Evolutionary conservation across 441 rosid species (phyloP).

Genomic region (Bruguiera hainesii): DNA sequence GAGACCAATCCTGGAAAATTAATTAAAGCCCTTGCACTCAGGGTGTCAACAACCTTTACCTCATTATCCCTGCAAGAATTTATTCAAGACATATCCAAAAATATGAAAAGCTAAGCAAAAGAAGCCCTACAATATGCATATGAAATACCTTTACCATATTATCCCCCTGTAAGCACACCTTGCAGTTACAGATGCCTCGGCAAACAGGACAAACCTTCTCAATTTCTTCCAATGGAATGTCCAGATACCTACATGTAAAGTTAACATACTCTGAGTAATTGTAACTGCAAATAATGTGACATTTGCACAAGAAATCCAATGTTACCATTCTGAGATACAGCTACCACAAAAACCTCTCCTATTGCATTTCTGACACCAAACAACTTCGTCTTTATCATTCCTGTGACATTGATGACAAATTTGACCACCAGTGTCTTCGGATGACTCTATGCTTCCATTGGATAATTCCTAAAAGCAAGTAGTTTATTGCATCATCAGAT

Average conservation of each 20-base stretch:
- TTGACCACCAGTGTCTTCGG: conserved; percentile 66
- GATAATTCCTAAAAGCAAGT: conserved; percentile 58
- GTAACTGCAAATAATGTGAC: conserved; percentile 9
- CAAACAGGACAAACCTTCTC: conserved; percentile 91
- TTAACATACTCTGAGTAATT: conserved; percentile 14
- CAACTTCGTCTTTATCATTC: conserved; percentile 55
- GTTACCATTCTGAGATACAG: conserved; percentile 74
- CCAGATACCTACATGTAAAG: conserved; percentile 52
- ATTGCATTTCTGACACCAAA: conserved; percentile 77
- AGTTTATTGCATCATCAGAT: conserved; percentile 11
- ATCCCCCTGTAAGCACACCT: conserved; percentile 77
- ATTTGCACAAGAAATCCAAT: conserved; percentile 21
- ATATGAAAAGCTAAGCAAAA: conserved; percentile 18
- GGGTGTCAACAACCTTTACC: conserved; percentile 56
- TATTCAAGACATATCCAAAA: conserved; percentile 1
- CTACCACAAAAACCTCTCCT: conserved; percentile 80
- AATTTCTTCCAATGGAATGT: conserved; percentile 64
- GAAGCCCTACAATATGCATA: neutral
- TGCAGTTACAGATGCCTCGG: conserved; percentile 86
- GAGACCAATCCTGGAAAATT: conserved; percentile 1
- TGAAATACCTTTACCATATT: conserved; percentile 67
- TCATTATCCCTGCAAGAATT: conserved; percentile 73
- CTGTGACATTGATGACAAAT: conserved; percentile 82
- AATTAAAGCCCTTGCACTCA: neutral
- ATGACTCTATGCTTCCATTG: conserved; percentile 58